phyloP scores from a whole-genome alignment of 108 stramenopile species.

The Schizochytrium sp. region DNA sequence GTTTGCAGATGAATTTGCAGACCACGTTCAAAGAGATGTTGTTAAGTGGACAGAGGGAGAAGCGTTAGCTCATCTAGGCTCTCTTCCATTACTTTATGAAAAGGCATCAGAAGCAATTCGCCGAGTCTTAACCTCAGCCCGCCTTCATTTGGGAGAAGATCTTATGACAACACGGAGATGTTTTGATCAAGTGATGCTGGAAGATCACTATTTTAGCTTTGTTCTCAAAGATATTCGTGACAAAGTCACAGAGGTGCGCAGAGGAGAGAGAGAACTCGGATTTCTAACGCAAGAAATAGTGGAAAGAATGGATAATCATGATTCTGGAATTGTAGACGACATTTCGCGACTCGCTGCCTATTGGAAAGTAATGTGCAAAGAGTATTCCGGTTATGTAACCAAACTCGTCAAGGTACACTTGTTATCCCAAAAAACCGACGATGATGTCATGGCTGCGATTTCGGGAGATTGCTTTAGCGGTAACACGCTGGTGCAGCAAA shows the following conservation, averaged over 20 bases:
- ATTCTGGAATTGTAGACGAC: not conserved
- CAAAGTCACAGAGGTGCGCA: slow-evolving; percentile 22
- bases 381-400: not conserved
- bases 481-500: too few relatives aligned
- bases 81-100: not conserved
- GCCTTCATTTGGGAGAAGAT: not conserved
- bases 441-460: too few relatives aligned
- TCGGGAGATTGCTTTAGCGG: too few relatives aligned
- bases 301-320: not conserved
- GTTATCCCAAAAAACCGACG: too few relatives aligned
- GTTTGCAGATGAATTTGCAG: not conserved
- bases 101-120: not conserved
- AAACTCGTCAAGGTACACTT: not conserved
- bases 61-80: not conserved
- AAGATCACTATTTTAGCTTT: not conserved
- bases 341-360: not conserved
- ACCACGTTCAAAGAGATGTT: not conserved
- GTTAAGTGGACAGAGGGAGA: not conserved
- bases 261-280: not conserved
- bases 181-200: slow-evolving; percentile 23
- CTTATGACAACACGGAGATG: slow-evolving; percentile 2
- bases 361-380: slow-evolving; percentile 13
- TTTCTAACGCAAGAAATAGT: not conserved
- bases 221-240: not conserved
- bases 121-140: not conserved